A percentile compares a stretch with the other conserved stretches of the same genome.
These are phyloP conservation scores for Lizonia empirigonia DNA, from an alignment of 2,329 filamentous ascomycete genomes.

Conservation along the genomic window DNA sequence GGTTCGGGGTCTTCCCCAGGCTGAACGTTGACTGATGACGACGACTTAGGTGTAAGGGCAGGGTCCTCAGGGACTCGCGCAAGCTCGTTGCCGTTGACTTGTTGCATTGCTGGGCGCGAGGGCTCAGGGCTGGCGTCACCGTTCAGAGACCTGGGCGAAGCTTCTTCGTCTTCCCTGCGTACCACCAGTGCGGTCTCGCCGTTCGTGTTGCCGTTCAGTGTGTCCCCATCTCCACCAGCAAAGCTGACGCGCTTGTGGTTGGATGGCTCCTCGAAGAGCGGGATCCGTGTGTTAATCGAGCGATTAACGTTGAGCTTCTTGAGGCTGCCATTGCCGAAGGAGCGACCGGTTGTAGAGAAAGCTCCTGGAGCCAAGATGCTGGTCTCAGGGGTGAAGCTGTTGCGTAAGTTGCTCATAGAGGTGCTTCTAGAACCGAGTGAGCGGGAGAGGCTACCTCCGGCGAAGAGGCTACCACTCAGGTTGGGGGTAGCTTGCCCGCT, in stretches of 20 bases:
- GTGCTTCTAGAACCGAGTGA: constrained; percentile 79
- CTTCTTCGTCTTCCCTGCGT: constrained; percentile 55
- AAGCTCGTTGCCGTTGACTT: constrained; percentile 75
- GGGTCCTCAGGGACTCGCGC: constrained; percentile 78
- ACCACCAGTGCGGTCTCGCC: constrained; percentile 57
- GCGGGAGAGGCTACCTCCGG: constrained; percentile 67
- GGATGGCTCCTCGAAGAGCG: constrained; percentile 62
- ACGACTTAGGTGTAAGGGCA: constrained; percentile 45
- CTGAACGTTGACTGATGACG: constrained; percentile 38
- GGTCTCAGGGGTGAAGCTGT: constrained; percentile 80
- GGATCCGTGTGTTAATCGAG: constrained; percentile 70
- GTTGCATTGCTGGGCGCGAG: constrained; percentile 68
- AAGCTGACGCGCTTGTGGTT: constrained; percentile 86
- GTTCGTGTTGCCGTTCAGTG: constrained; percentile 51
- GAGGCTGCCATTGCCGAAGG: constrained; percentile 60
- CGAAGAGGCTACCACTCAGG: constrained; percentile 60
- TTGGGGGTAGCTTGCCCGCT: constrained; percentile 66
- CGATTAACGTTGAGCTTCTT: constrained; percentile 95
- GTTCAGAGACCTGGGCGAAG: constrained; percentile 60
- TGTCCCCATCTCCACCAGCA: constrained; percentile 61
- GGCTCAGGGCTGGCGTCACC: constrained; percentile 43
- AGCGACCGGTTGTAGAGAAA: constrained; percentile 68
- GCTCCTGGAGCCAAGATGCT: constrained; percentile 86
- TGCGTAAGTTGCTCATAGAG: constrained; percentile 83
- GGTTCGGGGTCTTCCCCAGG: constrained; percentile 58